Conservation (phyloP, 2,329 filamentous ascomycete genomes). For the Microsporum audouinii region DNA sequence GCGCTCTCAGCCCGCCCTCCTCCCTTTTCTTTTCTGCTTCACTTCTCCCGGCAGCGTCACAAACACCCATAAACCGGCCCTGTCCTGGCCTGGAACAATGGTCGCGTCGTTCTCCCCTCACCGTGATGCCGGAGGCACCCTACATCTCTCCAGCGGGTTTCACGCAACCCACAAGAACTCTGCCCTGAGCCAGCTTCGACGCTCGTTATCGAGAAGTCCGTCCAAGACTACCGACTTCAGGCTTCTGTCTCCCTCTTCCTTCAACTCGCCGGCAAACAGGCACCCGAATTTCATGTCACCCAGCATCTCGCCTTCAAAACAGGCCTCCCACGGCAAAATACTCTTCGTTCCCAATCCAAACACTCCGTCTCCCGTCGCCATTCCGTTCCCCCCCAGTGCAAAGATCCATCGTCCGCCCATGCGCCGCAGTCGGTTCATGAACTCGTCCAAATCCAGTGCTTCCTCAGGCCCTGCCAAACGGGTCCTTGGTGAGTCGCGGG, state of each 20-base stretch:
- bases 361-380: slow-evolving; percentile 42
- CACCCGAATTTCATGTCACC: slow-evolving; percentile 39
- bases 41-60: background rate
- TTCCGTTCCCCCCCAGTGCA: slow-evolving; percentile 54
- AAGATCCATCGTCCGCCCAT: slow-evolving; percentile 44
- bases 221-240: slow-evolving; percentile 65
- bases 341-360: slow-evolving; percentile 37
- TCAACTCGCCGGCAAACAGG: slow-evolving; percentile 42
- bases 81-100: slow-evolving; percentile 21
- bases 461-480: slow-evolving; percentile 74
- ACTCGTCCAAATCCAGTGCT: slow-evolving; percentile 49
- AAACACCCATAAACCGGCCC: background rate
- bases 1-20: too few relatives aligned
- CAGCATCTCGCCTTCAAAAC: slow-evolving; percentile 48
- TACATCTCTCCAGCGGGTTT: slow-evolving; percentile 71
- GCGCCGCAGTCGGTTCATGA: slow-evolving; percentile 28
- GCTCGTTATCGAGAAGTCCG: slow-evolving; percentile 84
- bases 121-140: slow-evolving; percentile 54
- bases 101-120: slow-evolving; percentile 40
- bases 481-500: slow-evolving; percentile 57
- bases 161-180: slow-evolving; percentile 74
- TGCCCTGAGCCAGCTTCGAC: slow-evolving; percentile 69
- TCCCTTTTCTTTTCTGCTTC: background rate
- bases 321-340: slow-evolving; percentile 43
- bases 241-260: slow-evolving; percentile 43